These are phyloP conservation scores for Penicillium bialowiezense DNA, from an alignment of 495 filamentous ascomycete genomes.

Conservation along the genomic window DNA sequence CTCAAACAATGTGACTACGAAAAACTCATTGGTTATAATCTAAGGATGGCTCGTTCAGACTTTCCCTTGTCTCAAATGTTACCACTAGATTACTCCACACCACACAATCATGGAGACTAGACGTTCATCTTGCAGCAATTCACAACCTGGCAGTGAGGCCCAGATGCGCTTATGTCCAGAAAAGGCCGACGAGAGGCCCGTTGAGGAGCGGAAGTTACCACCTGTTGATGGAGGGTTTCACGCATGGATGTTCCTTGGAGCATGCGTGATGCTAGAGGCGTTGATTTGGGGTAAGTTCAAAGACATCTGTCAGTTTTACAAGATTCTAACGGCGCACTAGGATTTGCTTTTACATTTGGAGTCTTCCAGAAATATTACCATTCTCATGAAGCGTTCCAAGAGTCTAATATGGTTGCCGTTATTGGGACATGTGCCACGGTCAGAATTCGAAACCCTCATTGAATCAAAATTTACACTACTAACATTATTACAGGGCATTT, in stretches of 20 bases:
- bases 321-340: not conserved
- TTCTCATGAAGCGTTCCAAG: conserved; percentile 19
- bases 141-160: conserved; percentile 1
- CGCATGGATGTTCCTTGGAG: conserved; percentile 12
- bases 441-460: conserved; percentile 3
- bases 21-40: conserved; percentile 3
- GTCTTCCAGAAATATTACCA: conserved; percentile 33
- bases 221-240: conserved; percentile 7
- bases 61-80: not conserved
- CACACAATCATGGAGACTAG: conserved; percentile 2
- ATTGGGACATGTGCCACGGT: conserved; percentile 51
- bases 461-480: not conserved
- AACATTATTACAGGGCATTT: conserved; percentile 14
- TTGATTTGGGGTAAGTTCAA: conserved; percentile 7
- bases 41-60: not conserved
- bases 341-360: conserved; percentile 24
- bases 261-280: conserved; percentile 11
- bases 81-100: not conserved
- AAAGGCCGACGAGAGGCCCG: not conserved
- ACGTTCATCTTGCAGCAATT: conserved; percentile 1
- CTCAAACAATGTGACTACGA: conserved; percentile 9
- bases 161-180: conserved; percentile 3
- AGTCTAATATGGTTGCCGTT: conserved; percentile 37
- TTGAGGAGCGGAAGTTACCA: not conserved
- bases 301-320: not conserved